Percentiles rank a stretch among this genome's conserved stretches.
phyloP scores from a whole-genome alignment of 2,329 filamentous ascomycete species.

The Raffaelea albimanens region DNA sequence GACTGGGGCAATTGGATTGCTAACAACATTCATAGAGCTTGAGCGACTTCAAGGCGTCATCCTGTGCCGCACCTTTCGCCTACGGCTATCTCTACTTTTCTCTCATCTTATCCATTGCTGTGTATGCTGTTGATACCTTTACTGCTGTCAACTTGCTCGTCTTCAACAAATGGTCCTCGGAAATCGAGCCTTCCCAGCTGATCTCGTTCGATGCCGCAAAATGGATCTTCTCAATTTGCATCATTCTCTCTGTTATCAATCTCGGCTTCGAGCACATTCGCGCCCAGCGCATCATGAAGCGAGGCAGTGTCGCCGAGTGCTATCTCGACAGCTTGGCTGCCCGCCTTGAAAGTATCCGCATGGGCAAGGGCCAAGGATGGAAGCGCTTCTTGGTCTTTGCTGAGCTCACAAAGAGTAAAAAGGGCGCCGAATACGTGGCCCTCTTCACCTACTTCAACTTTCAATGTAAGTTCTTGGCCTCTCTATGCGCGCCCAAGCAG shows the following conservation, averaged over 20 bases:
- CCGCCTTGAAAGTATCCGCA: slow-evolving; percentile 72
- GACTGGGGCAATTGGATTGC: background rate
- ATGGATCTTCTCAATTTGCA: slow-evolving; percentile 92
- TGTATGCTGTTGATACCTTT: slow-evolving; percentile 86
- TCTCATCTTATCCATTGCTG: slow-evolving; percentile 66
- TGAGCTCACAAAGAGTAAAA: slow-evolving; percentile 81
- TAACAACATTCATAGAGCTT: slow-evolving; percentile 28
- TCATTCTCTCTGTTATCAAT: slow-evolving; percentile 81
- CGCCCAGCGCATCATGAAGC: slow-evolving; percentile 69
- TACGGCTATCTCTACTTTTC: slow-evolving; percentile 81
- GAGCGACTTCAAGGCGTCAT: slow-evolving; percentile 73
- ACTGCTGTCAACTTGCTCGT: slow-evolving; percentile 84
- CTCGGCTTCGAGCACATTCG: slow-evolving; percentile 71
- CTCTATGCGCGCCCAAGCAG: background rate
- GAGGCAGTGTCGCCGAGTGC: slow-evolving; percentile 80
- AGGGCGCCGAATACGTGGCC: slow-evolving; percentile 82
- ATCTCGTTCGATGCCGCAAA: slow-evolving; percentile 73
- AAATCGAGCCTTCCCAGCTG: slow-evolving; percentile 59
- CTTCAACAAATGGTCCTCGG: slow-evolving; percentile 81
- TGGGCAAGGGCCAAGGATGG: slow-evolving; percentile 69
- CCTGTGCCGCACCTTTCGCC: slow-evolving; percentile 66
- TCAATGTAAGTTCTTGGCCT: slow-evolving; percentile 37
- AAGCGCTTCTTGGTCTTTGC: slow-evolving; percentile 88
- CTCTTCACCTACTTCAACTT: slow-evolving; percentile 82
- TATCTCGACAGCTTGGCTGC: slow-evolving; percentile 85